Evolutionary conservation across 2,329 filamentous ascomycete genomes (phyloP), one percentile per base, ranked within the genome.

Genomic region (Metarhizium rileyi): DNA sequence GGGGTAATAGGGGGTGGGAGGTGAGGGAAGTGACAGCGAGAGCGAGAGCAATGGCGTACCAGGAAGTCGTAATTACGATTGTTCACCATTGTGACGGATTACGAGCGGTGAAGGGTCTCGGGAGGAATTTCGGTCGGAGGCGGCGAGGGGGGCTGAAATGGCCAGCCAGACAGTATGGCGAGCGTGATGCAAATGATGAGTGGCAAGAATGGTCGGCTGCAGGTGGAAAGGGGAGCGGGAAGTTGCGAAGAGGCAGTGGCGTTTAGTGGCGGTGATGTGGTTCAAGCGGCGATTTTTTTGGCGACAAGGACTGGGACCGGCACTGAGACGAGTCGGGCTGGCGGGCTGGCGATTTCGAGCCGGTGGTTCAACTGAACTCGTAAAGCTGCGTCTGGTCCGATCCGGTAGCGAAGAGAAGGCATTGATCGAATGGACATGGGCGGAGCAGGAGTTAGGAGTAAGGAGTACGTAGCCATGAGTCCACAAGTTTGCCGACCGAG

Each of bases 21-120:
- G n/a, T n/a, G n/a, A n/a, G n/a, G n/a, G n/a, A n/a, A 27, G 4
- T n/a, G 25, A 45, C 12, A 25, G 45, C 22, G 47, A 50, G 50
- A 50, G 52, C 52, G 52, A 51, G 57, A 50, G 52, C 55, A 52
- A 46, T 49, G 49, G 50, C 84, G 66, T 84, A 97, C 91, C 73
- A 98, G 79, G 72, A 97, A 97, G 72, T 98, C 93, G 74, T 98
- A 98, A 77, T 98, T 98, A 72, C 93, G 84, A 77, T 91, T 94
- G 70, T 87, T 89, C 64, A 93, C 90, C 93, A 98, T 98, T 61
- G 66, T 77, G 69, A 56, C 57, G 56, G 51, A 51, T 44, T 53
- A 44, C 42, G 56, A 46, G 44, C 47, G 46, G 38, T 51, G 44
- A 46, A 47, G 44, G 28, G 38, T 51, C 25, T 25, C 28, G 40